phyloP scores from a whole-genome alignment of 2,329 filamentous ascomycete species.

The Elsinoe australis region DNA sequence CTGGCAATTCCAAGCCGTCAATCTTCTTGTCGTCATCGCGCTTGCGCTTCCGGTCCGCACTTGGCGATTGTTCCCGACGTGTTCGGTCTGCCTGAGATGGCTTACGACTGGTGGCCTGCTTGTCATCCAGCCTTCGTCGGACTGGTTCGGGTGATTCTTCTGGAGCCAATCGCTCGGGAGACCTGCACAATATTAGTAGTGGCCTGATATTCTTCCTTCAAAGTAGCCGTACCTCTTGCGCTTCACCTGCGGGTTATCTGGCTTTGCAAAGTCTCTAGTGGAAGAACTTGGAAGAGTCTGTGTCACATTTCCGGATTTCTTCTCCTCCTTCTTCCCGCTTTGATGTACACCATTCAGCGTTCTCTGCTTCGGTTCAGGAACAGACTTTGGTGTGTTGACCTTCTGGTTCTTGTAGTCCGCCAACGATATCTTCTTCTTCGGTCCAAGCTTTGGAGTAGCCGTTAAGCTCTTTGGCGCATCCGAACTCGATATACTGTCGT shows the following conservation, averaged over 20 bases:
- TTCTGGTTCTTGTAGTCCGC: conserved; percentile 54
- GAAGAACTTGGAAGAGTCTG: background rate
- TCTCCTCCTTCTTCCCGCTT: conserved; percentile 19
- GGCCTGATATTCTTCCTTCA: no score
- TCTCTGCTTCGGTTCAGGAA: conserved; percentile 21
- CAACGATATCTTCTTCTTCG: conserved; percentile 56
- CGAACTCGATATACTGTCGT: conserved; percentile 32
- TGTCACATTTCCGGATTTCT: background rate
- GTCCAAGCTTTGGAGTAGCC: conserved; percentile 36
- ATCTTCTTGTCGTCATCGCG: conserved; percentile 2
- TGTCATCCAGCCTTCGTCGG: background rate
- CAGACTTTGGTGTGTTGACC: conserved; percentile 29
- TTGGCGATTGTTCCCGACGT: background rate
- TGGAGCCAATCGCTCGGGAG: background rate
- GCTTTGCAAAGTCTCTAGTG: conserved; percentile 3
- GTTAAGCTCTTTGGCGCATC: conserved; percentile 27
- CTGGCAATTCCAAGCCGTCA: conserved; percentile 10
- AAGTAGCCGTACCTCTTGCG: no score
- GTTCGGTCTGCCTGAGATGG: background rate
- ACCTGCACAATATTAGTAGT: no score
- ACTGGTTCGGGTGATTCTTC: conserved; percentile 1
- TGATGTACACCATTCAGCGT: conserved; percentile 22
- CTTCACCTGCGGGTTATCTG: background rate
- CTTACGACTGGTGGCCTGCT: background rate
- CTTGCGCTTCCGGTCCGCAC: background rate